Percentiles rank a stretch among this genome's conserved stretches.
Conservation (phyloP, 108 stramenopile genomes). For the Skeletonema tropicum region DNA sequence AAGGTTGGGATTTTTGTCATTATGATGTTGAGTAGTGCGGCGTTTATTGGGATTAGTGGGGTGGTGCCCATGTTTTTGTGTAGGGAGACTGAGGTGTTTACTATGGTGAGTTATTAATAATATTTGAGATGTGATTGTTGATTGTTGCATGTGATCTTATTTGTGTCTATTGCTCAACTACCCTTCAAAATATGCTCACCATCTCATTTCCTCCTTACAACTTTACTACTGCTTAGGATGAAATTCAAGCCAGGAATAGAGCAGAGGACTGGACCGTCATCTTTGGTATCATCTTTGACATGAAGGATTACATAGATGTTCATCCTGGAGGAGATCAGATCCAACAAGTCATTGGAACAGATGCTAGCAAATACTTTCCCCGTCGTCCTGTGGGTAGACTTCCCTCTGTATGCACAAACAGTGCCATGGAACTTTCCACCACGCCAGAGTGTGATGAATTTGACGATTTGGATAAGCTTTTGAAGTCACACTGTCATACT, state of each 20-base stretch:
- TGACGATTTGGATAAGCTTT: slow-evolving; percentile 39
- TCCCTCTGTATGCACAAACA: slow-evolving; percentile 35
- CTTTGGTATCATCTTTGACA: slow-evolving; percentile 50
- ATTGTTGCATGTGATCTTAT: not conserved
- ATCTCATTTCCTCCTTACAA: not conserved
- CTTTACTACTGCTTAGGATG: slow-evolving; percentile 20
- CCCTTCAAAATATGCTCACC: not conserved
- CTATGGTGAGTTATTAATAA: slow-evolving; percentile 25
- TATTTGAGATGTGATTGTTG: not conserved
- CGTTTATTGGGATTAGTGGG: slow-evolving; percentile 54
- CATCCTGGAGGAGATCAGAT: slow-evolving; percentile 50
- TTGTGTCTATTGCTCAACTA: slow-evolving; percentile 2
- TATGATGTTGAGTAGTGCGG: slow-evolving; percentile 31
- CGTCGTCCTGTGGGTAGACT: slow-evolving; percentile 40
- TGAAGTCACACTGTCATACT: slow-evolving; percentile 42
- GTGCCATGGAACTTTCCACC: slow-evolving; percentile 21
- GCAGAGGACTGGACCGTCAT: slow-evolving; percentile 56
- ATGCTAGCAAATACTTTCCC: slow-evolving; percentile 53
- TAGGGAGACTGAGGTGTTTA: slow-evolving; percentile 36
- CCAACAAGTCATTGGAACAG: slow-evolving; percentile 19
- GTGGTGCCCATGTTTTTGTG: slow-evolving; percentile 54
- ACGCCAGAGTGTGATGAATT: slow-evolving; percentile 34
- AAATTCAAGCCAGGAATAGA: slow-evolving; percentile 36
- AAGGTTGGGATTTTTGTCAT: slow-evolving; percentile 54
- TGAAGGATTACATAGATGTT: slow-evolving; percentile 28